Percentiles rank a stretch among this genome's conserved stretches.
phyloP scores from a whole-genome alignment of 2,329 filamentous ascomycete species.

The Cryphonectria carpinicola region DNA sequence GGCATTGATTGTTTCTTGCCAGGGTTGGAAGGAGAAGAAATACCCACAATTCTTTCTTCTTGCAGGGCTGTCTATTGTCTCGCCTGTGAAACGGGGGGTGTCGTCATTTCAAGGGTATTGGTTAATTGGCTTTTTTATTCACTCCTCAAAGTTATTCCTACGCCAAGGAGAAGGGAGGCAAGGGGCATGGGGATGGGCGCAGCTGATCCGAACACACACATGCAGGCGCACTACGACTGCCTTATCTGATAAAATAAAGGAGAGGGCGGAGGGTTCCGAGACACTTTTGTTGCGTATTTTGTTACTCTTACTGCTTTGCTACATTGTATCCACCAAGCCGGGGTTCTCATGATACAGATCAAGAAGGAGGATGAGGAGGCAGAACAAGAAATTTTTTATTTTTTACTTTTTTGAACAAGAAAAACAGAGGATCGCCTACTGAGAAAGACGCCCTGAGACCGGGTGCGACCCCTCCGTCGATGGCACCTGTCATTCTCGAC shows the following conservation, averaged over 20 bases:
- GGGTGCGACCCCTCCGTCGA: background rate
- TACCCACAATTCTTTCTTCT: background rate
- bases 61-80: background rate
- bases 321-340: too few relatives aligned
- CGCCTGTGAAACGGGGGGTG: background rate
- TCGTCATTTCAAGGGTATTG: background rate
- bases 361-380: too few relatives aligned
- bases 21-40: background rate
- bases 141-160: background rate
- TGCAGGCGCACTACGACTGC: background rate
- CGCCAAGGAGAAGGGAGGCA: background rate
- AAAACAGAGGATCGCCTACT: background rate
- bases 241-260: background rate
- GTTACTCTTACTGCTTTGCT: too few relatives aligned
- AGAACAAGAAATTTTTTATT: too few relatives aligned
- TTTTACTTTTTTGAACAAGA: too few relatives aligned
- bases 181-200: too few relatives aligned
- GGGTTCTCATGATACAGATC: too few relatives aligned
- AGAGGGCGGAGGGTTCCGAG: too few relatives aligned
- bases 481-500: background rate
- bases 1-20: background rate
- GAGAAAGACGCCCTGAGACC: background rate
- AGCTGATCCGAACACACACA: too few relatives aligned
- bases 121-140: background rate
- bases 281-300: too few relatives aligned